Evolutionary conservation across 177 flowering plant species (phyloP).

Genomic region (Tripterygium wilfordii): DNA sequence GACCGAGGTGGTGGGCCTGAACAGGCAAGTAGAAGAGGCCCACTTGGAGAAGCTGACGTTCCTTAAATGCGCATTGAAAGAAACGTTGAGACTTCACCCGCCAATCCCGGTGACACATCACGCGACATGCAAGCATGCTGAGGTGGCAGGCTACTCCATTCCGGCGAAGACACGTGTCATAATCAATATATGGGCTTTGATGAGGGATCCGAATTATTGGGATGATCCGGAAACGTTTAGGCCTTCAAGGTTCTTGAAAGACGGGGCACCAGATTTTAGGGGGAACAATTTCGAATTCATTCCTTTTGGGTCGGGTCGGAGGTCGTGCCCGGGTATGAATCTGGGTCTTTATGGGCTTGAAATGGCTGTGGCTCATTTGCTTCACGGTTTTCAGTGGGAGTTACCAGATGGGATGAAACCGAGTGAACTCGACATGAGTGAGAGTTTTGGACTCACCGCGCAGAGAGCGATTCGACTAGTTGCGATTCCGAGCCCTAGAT

Average conservation of each 20-base stretch:
- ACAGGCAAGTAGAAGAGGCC: constrained; percentile 17
- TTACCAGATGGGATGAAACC: constrained; percentile 31
- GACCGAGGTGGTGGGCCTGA: constrained; percentile 20
- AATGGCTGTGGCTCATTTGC: constrained; percentile 21
- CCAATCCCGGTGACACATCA: constrained; percentile 36
- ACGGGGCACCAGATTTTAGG: constrained; percentile 19
- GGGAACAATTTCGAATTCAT: constrained; percentile 31
- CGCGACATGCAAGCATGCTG: constrained; percentile 20
- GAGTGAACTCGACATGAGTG: constrained; percentile 26
- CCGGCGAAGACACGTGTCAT: constrained; percentile 20
- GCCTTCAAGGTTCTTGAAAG: constrained; percentile 18
- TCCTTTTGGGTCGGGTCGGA: constrained; percentile 33
- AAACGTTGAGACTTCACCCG: constrained; percentile 26
- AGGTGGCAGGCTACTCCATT: constrained; percentile 20
- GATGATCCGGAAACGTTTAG: constrained; percentile 19
- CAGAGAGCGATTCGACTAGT: too few species aligned
- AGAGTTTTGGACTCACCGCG: constrained; percentile 30
- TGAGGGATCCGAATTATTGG: constrained; percentile 21
- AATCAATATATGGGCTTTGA: constrained; percentile 28
- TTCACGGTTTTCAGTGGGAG: constrained; percentile 31
- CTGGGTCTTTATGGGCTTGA: constrained; percentile 29
- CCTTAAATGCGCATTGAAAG: constrained; percentile 18
- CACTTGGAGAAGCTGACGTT: constrained; percentile 19
- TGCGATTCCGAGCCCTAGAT: too few species aligned
- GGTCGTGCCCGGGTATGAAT: constrained; percentile 38